Evolutionary conservation across 1,284 basidiomycete species (phyloP).

Genomic region (Irpex sp.): DNA sequence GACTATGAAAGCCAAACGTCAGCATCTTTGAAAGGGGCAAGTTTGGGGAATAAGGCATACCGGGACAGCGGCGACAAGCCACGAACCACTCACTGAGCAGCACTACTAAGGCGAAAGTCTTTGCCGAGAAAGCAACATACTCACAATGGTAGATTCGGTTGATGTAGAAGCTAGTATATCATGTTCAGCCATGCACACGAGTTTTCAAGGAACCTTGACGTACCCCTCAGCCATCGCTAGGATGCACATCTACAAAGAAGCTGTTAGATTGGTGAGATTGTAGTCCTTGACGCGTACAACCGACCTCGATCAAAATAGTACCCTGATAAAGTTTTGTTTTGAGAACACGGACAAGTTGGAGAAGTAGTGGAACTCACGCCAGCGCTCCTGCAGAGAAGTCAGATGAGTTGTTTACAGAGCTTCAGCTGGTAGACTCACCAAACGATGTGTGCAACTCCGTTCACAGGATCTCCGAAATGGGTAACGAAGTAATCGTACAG

Average conservation of each 20-base stretch:
- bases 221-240: slow-evolving; percentile 1
- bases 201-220: neutral
- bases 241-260: neutral
- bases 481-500: neutral
- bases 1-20: neutral
- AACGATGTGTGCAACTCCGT: neutral
- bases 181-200: too few relatives aligned
- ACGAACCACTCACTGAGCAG: neutral
- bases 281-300: neutral
- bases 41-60: neutral
- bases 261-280: neutral
- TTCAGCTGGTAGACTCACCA: slow-evolving; percentile 1
- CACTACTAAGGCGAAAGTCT: neutral
- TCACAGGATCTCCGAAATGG: neutral
- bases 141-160: slow-evolving; percentile 1
- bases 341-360: neutral
- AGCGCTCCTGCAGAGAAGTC: slow-evolving; percentile 1
- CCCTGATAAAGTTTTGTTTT: neutral
- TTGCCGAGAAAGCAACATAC: neutral
- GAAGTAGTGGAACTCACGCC: neutral
- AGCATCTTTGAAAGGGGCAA: neutral
- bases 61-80: neutral
- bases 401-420: neutral
- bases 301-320: slow-evolving; percentile 4
- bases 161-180: slow-evolving; percentile 2